Conservation (phyloP, 345 rosid species). For the Hibiscus tridactylites region DNA sequence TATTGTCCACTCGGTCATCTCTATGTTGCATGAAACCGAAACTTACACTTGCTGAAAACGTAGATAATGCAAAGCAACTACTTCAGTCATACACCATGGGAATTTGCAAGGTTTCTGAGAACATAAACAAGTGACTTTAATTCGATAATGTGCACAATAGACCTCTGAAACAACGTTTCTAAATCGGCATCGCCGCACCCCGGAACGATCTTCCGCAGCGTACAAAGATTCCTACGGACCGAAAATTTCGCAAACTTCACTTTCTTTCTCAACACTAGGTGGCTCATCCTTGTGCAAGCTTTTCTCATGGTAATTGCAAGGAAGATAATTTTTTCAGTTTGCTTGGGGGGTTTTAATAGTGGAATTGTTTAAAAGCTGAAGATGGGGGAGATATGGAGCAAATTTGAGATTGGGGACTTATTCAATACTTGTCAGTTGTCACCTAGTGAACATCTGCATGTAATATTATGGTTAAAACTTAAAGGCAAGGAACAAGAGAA, state of each 20-base stretch:
- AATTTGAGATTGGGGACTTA: neutral
- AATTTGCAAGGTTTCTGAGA: constrained; percentile 29
- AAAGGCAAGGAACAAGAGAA: neutral
- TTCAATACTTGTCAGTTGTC: constrained; percentile 8
- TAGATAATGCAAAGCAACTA: neutral
- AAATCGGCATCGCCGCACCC: constrained; percentile 36
- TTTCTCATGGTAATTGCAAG: neutral
- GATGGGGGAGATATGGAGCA: constrained; percentile 30
- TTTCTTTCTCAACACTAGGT: constrained; percentile 21
- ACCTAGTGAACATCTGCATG: neutral
- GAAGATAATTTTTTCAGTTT: neutral
- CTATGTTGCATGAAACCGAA: neutral
- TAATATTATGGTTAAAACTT: neutral
- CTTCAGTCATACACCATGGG: constrained; percentile 15
- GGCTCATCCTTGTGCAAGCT: constrained; percentile 5
- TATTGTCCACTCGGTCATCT: neutral
- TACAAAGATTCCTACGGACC: constrained; percentile 24
- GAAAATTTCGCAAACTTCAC: constrained; percentile 18
- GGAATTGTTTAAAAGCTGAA: constrained; percentile 12
- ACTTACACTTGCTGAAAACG: constrained; percentile 10
- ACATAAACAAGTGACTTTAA: constrained; percentile 34
- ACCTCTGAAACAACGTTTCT: constrained; percentile 39
- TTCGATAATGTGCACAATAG: constrained; percentile 32
- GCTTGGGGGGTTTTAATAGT: neutral
- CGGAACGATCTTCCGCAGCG: constrained; percentile 34